Evolutionary conservation across 2,329 filamentous ascomycete genomes (phyloP).

Genomic region (Coniella vitis): DNA sequence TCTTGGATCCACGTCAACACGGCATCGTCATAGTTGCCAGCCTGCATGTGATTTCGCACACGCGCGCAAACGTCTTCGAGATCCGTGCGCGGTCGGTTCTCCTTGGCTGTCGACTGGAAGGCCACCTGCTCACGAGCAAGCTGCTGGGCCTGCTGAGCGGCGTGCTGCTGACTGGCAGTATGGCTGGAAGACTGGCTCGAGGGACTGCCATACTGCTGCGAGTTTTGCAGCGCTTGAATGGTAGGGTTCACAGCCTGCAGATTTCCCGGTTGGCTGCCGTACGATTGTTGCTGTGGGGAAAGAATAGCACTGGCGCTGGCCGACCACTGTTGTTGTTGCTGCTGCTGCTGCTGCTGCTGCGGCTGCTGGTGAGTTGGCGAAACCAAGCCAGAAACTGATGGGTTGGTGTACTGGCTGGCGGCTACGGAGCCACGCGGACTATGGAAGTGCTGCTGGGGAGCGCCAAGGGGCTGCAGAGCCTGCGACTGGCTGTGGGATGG

Average conservation of each 20-base stretch:
- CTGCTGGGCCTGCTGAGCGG: conserved; percentile 8
- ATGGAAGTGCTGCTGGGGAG: conserved; percentile 10
- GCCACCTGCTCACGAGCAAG: conserved; percentile 22
- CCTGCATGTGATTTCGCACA: conserved; percentile 56
- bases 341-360: conserved; percentile 4
- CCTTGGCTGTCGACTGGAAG: conserved; percentile 35
- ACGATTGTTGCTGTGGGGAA: conserved; percentile 9
- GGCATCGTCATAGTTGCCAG: conserved; percentile 54
- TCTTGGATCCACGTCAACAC: conserved; percentile 62
- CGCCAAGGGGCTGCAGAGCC: conserved; percentile 9
- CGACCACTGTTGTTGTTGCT: conserved; percentile 10
- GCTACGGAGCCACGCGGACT: conserved; percentile 9
- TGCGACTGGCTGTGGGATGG: conserved; percentile 14
- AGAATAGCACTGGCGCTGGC: conserved; percentile 3
- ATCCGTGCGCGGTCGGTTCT: conserved; percentile 45
- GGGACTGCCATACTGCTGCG: conserved; percentile 13
- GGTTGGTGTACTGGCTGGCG: conserved; percentile 11
- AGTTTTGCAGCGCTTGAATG: conserved; percentile 11
- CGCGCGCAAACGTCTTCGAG: conserved; percentile 47
- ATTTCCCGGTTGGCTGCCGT: neutral
- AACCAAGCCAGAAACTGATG: conserved; percentile 3
- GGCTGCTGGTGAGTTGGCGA: conserved; percentile 5
- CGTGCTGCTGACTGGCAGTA: conserved; percentile 2
- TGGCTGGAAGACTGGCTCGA: conserved; percentile 11
- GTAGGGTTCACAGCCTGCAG: conserved; percentile 11